These are phyloP conservation scores for Aurantiochytrium sp. DNA, from an alignment of 108 stramenopile genomes.

Conservation along the genomic window DNA sequence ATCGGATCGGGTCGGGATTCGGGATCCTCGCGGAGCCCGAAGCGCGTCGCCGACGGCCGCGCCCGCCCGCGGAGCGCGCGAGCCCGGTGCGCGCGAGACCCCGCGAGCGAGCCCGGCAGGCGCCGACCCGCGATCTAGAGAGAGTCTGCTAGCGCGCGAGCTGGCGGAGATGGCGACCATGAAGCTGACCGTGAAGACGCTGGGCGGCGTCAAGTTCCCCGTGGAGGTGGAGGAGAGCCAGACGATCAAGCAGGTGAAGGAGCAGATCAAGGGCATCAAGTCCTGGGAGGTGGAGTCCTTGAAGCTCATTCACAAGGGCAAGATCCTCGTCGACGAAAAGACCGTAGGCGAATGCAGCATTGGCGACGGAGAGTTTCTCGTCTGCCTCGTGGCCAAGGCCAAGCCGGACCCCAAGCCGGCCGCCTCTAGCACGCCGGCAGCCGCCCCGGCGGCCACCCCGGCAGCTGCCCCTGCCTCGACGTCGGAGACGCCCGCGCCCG, in stretches of 20 bases:
- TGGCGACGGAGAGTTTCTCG: constrained; percentile 83
- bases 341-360: constrained; percentile 72
- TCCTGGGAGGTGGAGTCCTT: constrained; percentile 41
- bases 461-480: constrained; percentile 50
- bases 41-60: no score
- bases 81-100: no score
- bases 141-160: no score
- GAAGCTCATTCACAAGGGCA: constrained; percentile 92
- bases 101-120: no score
- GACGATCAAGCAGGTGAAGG: constrained; percentile 7
- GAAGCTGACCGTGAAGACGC: constrained; percentile 54
- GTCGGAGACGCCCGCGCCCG: constrained; percentile 51
- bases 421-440: not conserved
- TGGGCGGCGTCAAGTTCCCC: constrained; percentile 53
- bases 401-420: constrained; percentile 6
- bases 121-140: no score
- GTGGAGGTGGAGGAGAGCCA: constrained; percentile 45
- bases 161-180: no score
- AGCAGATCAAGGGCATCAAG: constrained; percentile 40
- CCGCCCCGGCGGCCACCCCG: not conserved
- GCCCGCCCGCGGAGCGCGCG: no score
- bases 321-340: constrained; percentile 86
- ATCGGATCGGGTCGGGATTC: no score
- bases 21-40: no score
- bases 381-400: constrained; percentile 88